Evolutionary conservation across 257 asterid species (phyloP), one percentile per base, ranked within the genome.

Genomic region (Asclepias syriaca): DNA sequence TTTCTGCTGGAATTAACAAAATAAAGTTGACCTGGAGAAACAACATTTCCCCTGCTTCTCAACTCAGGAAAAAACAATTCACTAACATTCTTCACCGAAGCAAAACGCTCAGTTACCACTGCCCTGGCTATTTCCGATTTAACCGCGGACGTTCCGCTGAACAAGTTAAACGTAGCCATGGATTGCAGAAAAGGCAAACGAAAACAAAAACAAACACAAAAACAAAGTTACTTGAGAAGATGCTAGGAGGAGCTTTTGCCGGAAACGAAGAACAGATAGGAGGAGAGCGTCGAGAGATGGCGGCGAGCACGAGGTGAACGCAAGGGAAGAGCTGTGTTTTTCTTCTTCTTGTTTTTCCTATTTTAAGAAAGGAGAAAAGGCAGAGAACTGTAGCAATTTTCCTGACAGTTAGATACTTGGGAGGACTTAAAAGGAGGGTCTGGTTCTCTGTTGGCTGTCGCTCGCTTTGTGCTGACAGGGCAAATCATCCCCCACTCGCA

Each of bases 121-220:
- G 57, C 56, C 40, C 66, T 55, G 58, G 70, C 39, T 0, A 75
- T 18, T 34, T 80, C 81, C 13, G 90, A 72, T 70, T 68, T 83
- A 80, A 81, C 51, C 54, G 77, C 61, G 48, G 85, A 69, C 69
- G 80, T 66, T 60, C 88, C 86, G 24, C 78, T 67, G 0, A 86
- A 80, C 54, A 87, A 72, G 71, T 81, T 89, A 12, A 85, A 61
- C n/a, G 87, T 39, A 65, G 93, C 86, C 94, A 88, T 86, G 74
- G n/a, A 32, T 22, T 64, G 19, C 11, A 19, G 24, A 53, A 75
- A 29, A 43, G 48, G 10, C 11, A 69, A 63, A 58, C 1, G 2
- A 49, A 65, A 53, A 29, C 10, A 48, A 45, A 16, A 16, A 65
- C 69, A 61, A n/a, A 55, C 65, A n/a, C n/a, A n/a, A n/a, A 65